Percentiles rank a stretch among this genome's conserved stretches.
Evolutionary conservation across 225 moss, liverwort and hornwort species (phyloP).

Genomic region (Marchantia polymorpha): DNA sequence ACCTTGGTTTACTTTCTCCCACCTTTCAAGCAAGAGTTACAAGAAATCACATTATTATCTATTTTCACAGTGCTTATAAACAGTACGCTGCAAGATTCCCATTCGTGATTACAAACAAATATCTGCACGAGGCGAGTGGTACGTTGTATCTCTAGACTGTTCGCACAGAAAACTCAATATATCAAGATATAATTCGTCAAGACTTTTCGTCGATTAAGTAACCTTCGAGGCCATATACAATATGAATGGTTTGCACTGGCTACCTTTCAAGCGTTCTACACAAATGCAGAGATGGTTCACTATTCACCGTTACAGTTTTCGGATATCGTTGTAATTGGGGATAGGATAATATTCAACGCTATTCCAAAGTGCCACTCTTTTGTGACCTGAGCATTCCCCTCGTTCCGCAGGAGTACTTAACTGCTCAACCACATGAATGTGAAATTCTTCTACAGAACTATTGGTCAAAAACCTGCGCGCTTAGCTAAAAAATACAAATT

Average conservation of each 20-base stretch:
- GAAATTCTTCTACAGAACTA: conserved; percentile 15
- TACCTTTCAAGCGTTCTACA: conserved; percentile 18
- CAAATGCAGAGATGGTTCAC: conserved; percentile 15
- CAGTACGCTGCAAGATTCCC: too few species aligned
- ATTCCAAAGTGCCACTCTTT: conserved; percentile 15
- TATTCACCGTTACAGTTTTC: conserved; percentile 11
- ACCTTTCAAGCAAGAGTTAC: too few species aligned
- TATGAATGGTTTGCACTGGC: conserved; percentile 22
- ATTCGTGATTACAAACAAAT: too few species aligned
- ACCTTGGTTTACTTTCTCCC: too few species aligned
- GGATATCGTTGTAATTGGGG: background rate
- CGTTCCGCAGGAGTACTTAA: conserved; percentile 2
- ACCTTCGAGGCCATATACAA: conserved; percentile 12
- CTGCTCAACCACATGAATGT: conserved; percentile 12
- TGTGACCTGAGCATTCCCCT: background rate
- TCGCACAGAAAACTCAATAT: too few species aligned
- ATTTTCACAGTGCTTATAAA: too few species aligned
- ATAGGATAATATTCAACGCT: conserved; percentile 20
- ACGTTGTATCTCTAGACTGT: too few species aligned
- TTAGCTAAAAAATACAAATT: conserved; percentile 15
- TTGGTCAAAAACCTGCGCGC: conserved; percentile 24
- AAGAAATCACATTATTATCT: too few species aligned
- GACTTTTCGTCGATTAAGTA: conserved; percentile 1
- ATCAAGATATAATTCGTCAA: background rate
- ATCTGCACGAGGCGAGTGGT: too few species aligned